Evolutionary conservation across 2,329 filamentous ascomycete species (phyloP).

Genomic region (Blastomyces gilchristii): DNA sequence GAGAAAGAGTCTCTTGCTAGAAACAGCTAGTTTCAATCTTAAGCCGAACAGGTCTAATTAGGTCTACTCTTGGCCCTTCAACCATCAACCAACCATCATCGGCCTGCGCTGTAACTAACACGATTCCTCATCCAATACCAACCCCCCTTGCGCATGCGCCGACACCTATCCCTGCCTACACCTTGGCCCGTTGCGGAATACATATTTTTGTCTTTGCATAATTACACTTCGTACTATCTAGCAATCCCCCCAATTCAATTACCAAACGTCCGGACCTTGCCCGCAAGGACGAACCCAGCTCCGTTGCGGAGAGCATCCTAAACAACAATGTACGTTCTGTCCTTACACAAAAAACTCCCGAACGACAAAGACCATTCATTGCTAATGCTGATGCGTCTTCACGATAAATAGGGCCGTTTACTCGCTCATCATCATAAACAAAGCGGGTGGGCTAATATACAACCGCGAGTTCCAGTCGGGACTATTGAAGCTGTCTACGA

Average conservation of each 20-base stretch:
- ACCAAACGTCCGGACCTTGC: too few relatives aligned
- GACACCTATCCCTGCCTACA: background rate
- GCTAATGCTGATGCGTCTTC: background rate
- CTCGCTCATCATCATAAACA: constrained; percentile 95
- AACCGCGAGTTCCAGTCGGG: constrained; percentile 85
- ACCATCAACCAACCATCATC: too few relatives aligned
- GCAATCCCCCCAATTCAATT: background rate
- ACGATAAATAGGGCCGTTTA: constrained; percentile 68
- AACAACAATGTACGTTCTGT: constrained; percentile 1
- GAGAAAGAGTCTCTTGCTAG: background rate
- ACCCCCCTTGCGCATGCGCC: background rate
- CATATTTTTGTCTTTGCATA: background rate
- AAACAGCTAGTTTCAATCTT: background rate
- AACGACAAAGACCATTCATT: background rate
- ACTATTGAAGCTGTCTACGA: constrained; percentile 79
- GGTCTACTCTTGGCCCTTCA: too few relatives aligned
- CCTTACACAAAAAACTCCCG: background rate
- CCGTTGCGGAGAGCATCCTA: background rate
- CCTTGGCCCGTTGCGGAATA: background rate
- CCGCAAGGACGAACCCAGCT: background rate
- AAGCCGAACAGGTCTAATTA: too few relatives aligned
- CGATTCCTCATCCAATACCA: background rate
- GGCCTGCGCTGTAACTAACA: too few relatives aligned
- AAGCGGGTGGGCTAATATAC: constrained; percentile 92
- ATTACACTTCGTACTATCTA: background rate